Base-by-base conservation (phyloP, 441 rosid genomes). In the Biscutella laevigata region DNA sequence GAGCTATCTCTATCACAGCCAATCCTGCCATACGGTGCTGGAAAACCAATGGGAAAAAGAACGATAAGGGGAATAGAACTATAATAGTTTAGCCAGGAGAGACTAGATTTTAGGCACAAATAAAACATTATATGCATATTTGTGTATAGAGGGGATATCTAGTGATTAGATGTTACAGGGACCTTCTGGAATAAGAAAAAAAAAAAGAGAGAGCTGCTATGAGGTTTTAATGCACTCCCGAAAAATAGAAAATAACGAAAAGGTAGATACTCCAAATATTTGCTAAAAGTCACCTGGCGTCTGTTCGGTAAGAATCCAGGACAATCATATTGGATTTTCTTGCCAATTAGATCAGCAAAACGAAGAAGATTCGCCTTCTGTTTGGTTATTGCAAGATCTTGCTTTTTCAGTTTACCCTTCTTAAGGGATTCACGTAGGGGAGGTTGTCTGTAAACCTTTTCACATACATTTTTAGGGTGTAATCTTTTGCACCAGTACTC, bases 1-100 rank as follows among this genome's bases (percentile, higher is more conserved):
- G 99, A 24, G 99, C 95, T 68, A 88, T 82, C 68, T 88, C 97
- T 47, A 92, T 72, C 44, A 81, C 92, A 58, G 97, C 99, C 62
- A 92, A 76, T 71, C 99, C 99, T 47, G 99, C 99, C 99, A 92
- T 92, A 35, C 97, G 99, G 54, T 88, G 97, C 97, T 92, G 87
- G 40, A 26, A 50, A 57, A 70, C 11, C 70, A 70, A n/a, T 41
- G 70, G 32, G 73, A 74, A 34, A 53, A 49, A 11, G 34, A 22
- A 28, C 11, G 21, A 43, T 67, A 13, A 67, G 33, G 34, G 40
- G 24, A 29, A 29, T 13, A 11, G 8, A 21, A 28, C 2, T 12
- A 15, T 29, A 30, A 35, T 26, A 34, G 8, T 33, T 35, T 35
- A 52, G 49, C 61, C 40, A 32, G 22, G 59, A 37, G 46, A 28